Conservation (phyloP, 805 yeast genomes). For the Lachancea cidri region DNA sequence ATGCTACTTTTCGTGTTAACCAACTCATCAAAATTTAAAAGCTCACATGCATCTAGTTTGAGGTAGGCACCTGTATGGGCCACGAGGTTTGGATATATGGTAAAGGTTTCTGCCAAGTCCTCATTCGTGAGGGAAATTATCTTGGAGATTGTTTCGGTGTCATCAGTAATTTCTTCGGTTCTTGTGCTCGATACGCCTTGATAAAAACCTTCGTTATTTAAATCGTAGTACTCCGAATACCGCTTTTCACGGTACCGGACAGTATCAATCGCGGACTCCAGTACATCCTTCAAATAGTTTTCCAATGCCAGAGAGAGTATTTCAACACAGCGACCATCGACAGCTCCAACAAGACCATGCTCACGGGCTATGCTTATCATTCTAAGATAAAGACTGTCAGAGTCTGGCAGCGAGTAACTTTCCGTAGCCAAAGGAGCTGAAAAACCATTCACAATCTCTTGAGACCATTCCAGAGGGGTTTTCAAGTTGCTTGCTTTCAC, state of each 20-base stretch:
- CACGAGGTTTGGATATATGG: conserved; percentile 58
- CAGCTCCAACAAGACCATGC: conserved; percentile 77
- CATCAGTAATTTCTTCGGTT: conserved; percentile 1
- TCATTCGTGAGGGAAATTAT: conserved; percentile 48
- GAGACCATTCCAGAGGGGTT: conserved; percentile 75
- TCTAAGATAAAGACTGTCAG: conserved; percentile 57
- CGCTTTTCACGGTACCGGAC: conserved; percentile 56
- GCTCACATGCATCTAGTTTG: conserved; percentile 43
- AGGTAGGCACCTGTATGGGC: conserved; percentile 62
- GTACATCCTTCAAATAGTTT: conserved; percentile 63
- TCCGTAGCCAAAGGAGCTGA: conserved; percentile 79
- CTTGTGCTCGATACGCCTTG: conserved; percentile 21
- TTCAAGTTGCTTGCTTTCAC: conserved; percentile 29
- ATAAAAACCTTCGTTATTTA: conserved; percentile 29
- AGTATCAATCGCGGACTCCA: conserved; percentile 71
- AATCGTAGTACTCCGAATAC: conserved; percentile 34
- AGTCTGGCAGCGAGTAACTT: conserved; percentile 76
- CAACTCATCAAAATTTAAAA: conserved; percentile 52
- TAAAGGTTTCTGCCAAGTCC: conserved; percentile 61
- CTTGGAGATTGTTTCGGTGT: conserved; percentile 6
- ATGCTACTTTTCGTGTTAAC: conserved; percentile 29
- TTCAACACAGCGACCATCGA: conserved; percentile 76
- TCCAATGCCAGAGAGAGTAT: conserved; percentile 77
- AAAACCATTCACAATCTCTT: conserved; percentile 81
- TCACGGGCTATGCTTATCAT: conserved; percentile 84